phyloP scores from a whole-genome alignment of 78 protist genomes.

The Pirum gemmata region DNA sequence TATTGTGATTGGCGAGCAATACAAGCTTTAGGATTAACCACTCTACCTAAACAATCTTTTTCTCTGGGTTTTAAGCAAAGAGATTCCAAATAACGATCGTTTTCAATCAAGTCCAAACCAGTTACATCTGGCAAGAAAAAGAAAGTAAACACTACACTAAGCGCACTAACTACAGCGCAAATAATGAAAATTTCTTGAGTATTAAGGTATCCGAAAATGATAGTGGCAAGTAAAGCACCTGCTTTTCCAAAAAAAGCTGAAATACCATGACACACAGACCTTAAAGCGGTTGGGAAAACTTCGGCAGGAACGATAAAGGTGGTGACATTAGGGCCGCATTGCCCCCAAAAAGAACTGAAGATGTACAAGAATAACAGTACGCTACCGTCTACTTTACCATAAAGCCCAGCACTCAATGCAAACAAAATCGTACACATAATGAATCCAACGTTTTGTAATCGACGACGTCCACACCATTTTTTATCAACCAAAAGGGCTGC shows the following conservation, averaged over 20 bases:
- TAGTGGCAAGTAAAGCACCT: conserved; percentile 29
- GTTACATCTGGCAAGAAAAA: conserved; percentile 28
- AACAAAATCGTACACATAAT: neutral
- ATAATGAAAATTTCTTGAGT: conserved; percentile 1
- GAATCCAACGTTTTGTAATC: conserved; percentile 18
- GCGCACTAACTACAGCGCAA: conserved; percentile 6
- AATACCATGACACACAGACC: conserved; percentile 14
- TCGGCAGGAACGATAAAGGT: conserved; percentile 40
- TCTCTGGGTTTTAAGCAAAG: too few species aligned
- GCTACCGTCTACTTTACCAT: neutral
- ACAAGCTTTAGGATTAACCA: too few species aligned
- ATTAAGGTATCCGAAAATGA: conserved; percentile 14
- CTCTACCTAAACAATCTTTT: too few species aligned
- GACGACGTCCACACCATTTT: conserved; percentile 1
- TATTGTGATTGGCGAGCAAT: too few species aligned
- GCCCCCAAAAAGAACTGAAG: conserved; percentile 15
- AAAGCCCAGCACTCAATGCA: neutral
- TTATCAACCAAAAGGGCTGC: conserved; percentile 6
- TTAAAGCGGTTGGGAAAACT: conserved; percentile 15
- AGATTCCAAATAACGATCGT: conserved; percentile 35
- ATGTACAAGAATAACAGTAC: neutral
- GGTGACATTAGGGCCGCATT: conserved; percentile 34
- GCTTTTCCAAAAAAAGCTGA: conserved; percentile 27
- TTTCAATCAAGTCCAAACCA: conserved; percentile 17
- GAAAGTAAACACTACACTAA: conserved; percentile 14